Base-by-base conservation (phyloP, 2,329 filamentous ascomycete genomes). In the Phaeosphaeria sp. region DNA sequence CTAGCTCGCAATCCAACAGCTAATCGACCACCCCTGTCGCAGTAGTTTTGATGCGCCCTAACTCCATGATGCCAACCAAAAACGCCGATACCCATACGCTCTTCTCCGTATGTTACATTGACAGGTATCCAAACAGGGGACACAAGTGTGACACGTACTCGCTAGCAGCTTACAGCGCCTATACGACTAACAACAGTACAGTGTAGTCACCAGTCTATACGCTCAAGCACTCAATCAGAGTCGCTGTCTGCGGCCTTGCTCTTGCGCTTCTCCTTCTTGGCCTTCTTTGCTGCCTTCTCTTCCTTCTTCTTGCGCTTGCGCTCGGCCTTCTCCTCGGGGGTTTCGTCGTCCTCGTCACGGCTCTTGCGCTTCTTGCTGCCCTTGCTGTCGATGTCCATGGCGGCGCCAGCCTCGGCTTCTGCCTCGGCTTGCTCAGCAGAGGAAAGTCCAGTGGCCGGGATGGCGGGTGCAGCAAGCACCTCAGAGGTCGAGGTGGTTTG, bases 301-400 rank as follows among this genome's bases (percentile, higher is more conserved):
- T 89, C 87, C 83, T 91, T 95, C 85, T 92, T 92, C 81, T 89
- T 88, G 79, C 88, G 73, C 72, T 82, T 82, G 56, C 79, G 78
- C 69, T 81, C 80, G 5, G 79, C 80, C 70, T 79, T 78, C 66
- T 82, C 80, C 57, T 83, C 81, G 4, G 75, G 67, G 69, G 82
- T 79, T 48, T 77, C 79, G 17, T 81, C 80, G 56, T 77, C 80
- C 27, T 82, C 80, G 57, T 78, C 79, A 62, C 79, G 79, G 63
- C 78, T 76, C 80, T 82, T 82, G 71, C 80, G 79, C 73, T 81
- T 80, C 73, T 79, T 80, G 67, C 30, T 80, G 67, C 40, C 56
- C 58, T 59, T 62, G 20, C 45, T 27, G 30, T 56, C 59, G 11
- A 51, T 45, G 6, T 55, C 55, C 53, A 55, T 45, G 30, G 51